Evolutionary conservation across 164 flowering plant species (phyloP).

Genomic region (Liriodendron chinense): DNA sequence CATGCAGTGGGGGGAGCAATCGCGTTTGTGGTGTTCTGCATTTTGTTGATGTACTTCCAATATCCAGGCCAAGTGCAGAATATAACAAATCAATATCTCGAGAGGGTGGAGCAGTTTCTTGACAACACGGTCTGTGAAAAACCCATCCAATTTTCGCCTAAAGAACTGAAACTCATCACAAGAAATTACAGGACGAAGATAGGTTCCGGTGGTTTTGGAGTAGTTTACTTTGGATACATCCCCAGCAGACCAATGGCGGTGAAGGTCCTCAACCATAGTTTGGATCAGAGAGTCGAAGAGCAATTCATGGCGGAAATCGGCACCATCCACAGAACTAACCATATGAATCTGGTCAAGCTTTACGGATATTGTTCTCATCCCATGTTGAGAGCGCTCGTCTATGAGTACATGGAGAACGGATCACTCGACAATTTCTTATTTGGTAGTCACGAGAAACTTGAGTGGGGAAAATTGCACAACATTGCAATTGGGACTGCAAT

Average conservation of each 20-base stretch:
- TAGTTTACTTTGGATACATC: slow-evolving; percentile 26
- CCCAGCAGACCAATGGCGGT: slow-evolving; percentile 25
- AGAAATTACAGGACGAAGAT: slow-evolving; percentile 10
- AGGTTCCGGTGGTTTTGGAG: slow-evolving; percentile 32
- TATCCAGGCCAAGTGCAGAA: too few relatives aligned
- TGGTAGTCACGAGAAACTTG: background rate
- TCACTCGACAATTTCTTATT: slow-evolving; percentile 3
- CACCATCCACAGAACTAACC: slow-evolving; percentile 1
- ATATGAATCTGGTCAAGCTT: slow-evolving; percentile 4
- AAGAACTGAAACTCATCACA: slow-evolving; percentile 17
- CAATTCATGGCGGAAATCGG: slow-evolving; percentile 8
- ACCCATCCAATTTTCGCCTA: slow-evolving; percentile 26
- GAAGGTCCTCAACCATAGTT: slow-evolving; percentile 22
- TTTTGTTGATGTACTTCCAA: too few relatives aligned
- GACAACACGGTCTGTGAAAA: slow-evolving; percentile 21
- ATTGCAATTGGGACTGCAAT: slow-evolving; percentile 12
- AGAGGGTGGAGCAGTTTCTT: slow-evolving; percentile 22
- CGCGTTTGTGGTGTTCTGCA: too few relatives aligned
- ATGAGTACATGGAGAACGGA: slow-evolving; percentile 12
- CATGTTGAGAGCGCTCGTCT: background rate
- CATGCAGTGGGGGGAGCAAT: too few relatives aligned
- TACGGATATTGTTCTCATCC: slow-evolving; percentile 2
- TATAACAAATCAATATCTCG: too few relatives aligned
- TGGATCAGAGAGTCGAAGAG: slow-evolving; percentile 13
- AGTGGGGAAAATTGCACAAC: background rate